A percentile compares a stretch with the other conserved stretches of the same genome.
Evolutionary conservation across 2,329 filamentous ascomycete species (phyloP).

Genomic region (Exophiala oligosperma): DNA sequence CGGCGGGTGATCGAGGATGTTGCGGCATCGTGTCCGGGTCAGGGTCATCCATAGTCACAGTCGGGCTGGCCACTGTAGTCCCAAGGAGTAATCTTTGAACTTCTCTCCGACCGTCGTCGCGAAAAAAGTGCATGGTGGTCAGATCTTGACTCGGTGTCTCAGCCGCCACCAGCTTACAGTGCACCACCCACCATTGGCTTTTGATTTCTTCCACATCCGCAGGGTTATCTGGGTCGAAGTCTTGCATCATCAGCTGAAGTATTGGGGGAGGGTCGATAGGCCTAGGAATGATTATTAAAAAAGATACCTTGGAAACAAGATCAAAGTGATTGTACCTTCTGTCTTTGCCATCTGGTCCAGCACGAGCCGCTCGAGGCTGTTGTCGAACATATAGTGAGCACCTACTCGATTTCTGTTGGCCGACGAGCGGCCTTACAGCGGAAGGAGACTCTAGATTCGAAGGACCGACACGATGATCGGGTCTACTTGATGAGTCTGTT

Average conservation of each 20-base stretch:
- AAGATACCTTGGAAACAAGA: constrained; percentile 40
- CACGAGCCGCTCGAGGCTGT: constrained; percentile 47
- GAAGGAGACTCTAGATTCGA: background rate
- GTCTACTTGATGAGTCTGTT: background rate
- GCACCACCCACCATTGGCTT: constrained; percentile 42
- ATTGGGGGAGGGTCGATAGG: constrained; percentile 50
- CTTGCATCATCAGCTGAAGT: constrained; percentile 45
- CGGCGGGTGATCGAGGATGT: constrained; percentile 32
- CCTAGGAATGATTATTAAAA: constrained; percentile 37
- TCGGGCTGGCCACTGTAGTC: constrained; percentile 39
- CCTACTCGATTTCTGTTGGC: constrained; percentile 21
- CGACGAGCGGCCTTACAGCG: background rate
- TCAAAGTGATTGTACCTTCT: constrained; percentile 43
- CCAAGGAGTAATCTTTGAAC: constrained; percentile 27
- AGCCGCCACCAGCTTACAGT: constrained; percentile 43
- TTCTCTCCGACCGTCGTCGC: constrained; percentile 25
- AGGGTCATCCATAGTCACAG: constrained; percentile 43
- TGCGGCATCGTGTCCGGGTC: constrained; percentile 43
- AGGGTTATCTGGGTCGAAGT: constrained; percentile 42
- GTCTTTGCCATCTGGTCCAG: constrained; percentile 48
- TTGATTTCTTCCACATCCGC: constrained; percentile 39
- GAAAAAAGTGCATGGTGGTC: constrained; percentile 25
- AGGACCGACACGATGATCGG: background rate
- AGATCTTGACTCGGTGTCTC: constrained; percentile 23
- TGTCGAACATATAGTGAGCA: constrained; percentile 47